These are phyloP conservation scores for Cystobasidium slooffiae DNA, from an alignment of 1,284 basidiomycete species.

Conservation along the genomic window DNA sequence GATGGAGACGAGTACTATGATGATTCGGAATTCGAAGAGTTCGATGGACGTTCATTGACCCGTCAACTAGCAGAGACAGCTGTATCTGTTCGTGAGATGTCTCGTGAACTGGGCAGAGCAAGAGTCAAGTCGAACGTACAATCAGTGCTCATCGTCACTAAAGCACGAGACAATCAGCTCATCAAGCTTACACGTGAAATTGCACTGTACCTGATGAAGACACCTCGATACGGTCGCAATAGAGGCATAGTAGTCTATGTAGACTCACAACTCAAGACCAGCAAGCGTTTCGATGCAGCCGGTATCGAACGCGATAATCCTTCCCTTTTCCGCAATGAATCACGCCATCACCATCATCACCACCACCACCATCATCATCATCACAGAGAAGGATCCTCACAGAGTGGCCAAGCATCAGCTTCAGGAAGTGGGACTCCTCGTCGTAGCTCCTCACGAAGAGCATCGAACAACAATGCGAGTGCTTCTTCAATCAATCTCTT, in stretches of 20 bases:
- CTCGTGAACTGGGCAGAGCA: constrained; percentile 94
- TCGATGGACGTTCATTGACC: constrained; percentile 67
- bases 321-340: constrained; percentile 72
- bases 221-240: constrained; percentile 26
- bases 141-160: constrained; percentile 93
- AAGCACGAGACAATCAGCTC: constrained; percentile 94
- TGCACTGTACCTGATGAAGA: constrained; percentile 87
- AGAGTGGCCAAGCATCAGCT: background rate
- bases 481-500: constrained; percentile 36
- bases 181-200: constrained; percentile 94
- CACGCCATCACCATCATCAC: constrained; percentile 14
- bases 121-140: constrained; percentile 89
- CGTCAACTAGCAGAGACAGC: constrained; percentile 95
- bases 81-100: constrained; percentile 96
- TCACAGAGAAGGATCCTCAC: background rate
- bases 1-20: constrained; percentile 57
- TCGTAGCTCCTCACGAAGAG: constrained; percentile 17
- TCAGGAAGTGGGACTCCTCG: constrained; percentile 6
- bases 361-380: constrained; percentile 26
- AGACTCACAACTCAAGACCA: constrained; percentile 87
- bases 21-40: constrained; percentile 68
- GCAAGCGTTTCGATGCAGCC: constrained; percentile 90
- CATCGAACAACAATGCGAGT: background rate
- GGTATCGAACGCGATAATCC: constrained; percentile 86
- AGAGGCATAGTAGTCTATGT: constrained; percentile 71